These are phyloP conservation scores for Psilocybe azurescens DNA, from an alignment of 768 basidiomycete genomes.

Conservation along the genomic window DNA sequence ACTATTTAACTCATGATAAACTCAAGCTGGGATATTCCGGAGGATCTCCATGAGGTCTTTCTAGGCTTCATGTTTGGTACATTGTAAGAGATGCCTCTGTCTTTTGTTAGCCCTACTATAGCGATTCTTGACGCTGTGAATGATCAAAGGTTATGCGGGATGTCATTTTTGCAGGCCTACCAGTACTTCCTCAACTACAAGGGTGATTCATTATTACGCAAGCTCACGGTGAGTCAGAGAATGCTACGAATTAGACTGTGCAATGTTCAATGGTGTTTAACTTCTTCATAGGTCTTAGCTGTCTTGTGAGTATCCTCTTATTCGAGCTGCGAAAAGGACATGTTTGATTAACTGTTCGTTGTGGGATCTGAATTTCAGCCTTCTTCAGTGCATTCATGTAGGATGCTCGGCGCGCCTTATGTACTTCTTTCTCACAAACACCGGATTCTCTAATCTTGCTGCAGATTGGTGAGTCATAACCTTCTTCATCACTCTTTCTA, in stretches of 20 bases:
- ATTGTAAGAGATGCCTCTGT: background rate
- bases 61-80: background rate
- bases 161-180: background rate
- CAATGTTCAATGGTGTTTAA: too few species aligned
- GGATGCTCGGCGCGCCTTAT: background rate
- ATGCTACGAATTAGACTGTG: too few species aligned
- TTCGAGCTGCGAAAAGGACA: too few species aligned
- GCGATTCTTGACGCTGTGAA: background rate
- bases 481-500: background rate
- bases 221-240: background rate
- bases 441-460: background rate
- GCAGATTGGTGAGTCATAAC: background rate
- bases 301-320: too few species aligned
- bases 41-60: background rate
- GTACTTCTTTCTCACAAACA: background rate
- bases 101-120: background rate
- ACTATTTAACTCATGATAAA: background rate
- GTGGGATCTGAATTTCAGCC: background rate
- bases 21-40: background rate
- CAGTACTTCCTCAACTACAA: background rate
- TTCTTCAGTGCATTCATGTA: background rate
- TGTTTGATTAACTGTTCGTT: too few species aligned
- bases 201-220: background rate
- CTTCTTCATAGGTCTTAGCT: too few species aligned
- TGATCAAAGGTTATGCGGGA: background rate